A percentile compares a stretch with the other conserved stretches of the same genome.
Evolutionary conservation across 2,329 filamentous ascomycete species (phyloP).

Genomic region (Lecanosticta acicola): DNA sequence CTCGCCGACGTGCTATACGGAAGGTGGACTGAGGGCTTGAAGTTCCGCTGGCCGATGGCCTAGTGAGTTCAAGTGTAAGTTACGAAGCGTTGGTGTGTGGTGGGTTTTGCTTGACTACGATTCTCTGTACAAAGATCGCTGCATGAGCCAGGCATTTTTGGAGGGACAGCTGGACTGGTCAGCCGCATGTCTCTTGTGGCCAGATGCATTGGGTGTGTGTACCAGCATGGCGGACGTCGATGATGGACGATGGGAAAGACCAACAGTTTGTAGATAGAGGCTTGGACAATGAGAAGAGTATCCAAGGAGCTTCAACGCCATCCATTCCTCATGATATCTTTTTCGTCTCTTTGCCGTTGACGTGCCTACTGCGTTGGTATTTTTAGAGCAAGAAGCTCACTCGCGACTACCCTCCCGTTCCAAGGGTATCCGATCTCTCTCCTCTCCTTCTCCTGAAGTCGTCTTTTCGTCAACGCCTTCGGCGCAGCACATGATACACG

Average conservation of each 20-base stretch:
- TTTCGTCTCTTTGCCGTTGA: too few relatives aligned
- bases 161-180: background rate
- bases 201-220: background rate
- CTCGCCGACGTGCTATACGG: slow-evolving; percentile 86
- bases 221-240: background rate
- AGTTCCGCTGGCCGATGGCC: slow-evolving; percentile 40
- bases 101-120: too few relatives aligned
- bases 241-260: background rate
- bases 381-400: too few relatives aligned
- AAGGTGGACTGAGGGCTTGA: slow-evolving; percentile 81
- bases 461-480: too few relatives aligned
- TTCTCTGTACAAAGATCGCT: background rate
- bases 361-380: too few relatives aligned
- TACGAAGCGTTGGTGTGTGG: too few relatives aligned
- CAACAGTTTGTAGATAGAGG: background rate
- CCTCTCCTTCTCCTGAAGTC: too few relatives aligned
- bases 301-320: background rate
- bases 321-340: background rate
- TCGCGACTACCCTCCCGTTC: too few relatives aligned
- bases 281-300: background rate
- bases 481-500: too few relatives aligned
- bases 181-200: background rate
- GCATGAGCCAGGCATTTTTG: background rate
- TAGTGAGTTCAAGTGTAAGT: slow-evolving; percentile 16
- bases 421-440: too few relatives aligned